phyloP scores from a whole-genome alignment of 192 early-diverging fungal genomes.

The Backusella liffmaniae region DNA sequence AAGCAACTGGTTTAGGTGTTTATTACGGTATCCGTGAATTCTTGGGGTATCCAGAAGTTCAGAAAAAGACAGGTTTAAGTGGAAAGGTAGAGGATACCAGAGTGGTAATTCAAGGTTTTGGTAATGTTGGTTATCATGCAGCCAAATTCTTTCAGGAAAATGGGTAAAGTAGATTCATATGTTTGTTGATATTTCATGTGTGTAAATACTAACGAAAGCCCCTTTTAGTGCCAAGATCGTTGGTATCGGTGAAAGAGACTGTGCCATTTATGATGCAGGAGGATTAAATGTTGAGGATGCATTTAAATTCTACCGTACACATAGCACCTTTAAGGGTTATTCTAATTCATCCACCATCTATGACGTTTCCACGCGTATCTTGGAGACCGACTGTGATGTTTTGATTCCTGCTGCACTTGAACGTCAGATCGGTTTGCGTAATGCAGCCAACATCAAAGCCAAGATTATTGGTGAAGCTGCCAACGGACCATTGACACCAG shows the following conservation, averaged over 20 bases:
- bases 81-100: constrained; percentile 58
- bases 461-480: constrained; percentile 81
- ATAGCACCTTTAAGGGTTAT: constrained; percentile 68
- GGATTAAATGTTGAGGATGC: constrained; percentile 68
- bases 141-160: constrained; percentile 79
- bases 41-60: constrained; percentile 74
- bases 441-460: constrained; percentile 69
- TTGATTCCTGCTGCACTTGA: constrained; percentile 81
- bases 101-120: constrained; percentile 81
- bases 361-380: constrained; percentile 47
- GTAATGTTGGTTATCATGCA: constrained; percentile 83
- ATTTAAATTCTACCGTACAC: constrained; percentile 57
- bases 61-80: constrained; percentile 60
- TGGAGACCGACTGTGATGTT: constrained; percentile 77
- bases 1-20: constrained; percentile 80
- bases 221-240: constrained; percentile 66
- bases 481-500: constrained; percentile 80
- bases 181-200: neutral
- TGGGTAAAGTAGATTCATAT: constrained; percentile 33
- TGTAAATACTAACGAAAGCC: neutral
- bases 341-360: constrained; percentile 55
- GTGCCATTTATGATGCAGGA: constrained; percentile 55
- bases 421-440: constrained; percentile 72
- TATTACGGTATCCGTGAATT: constrained; percentile 82
- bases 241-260: constrained; percentile 73